Conservation (phyloP, 108 stramenopile genomes). For the Craspedostauros australis region DNA sequence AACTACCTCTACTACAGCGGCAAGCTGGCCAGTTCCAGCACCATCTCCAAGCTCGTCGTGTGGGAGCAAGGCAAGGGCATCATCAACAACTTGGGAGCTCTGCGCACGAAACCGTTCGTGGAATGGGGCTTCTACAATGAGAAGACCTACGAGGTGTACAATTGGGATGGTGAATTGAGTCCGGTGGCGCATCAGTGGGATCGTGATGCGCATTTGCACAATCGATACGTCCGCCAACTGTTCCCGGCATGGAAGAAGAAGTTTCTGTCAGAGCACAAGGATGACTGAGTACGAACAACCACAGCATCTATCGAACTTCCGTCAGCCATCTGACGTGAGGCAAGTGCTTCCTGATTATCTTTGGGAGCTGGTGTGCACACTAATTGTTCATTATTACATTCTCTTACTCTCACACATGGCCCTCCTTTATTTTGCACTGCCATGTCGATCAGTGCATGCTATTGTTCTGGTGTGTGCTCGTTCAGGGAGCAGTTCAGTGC, state of each 20-base stretch:
- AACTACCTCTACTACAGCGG: slow-evolving; percentile 74
- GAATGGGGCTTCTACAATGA: slow-evolving; percentile 70
- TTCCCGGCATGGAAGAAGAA: neutral
- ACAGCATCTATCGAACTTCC: no score
- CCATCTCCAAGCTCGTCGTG: slow-evolving; percentile 53
- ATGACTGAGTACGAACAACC: neutral
- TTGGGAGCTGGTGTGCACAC: neutral
- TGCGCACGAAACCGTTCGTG: slow-evolving; percentile 49
- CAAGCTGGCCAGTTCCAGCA: slow-evolving; percentile 36
- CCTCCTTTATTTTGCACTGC: neutral
- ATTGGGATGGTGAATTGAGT: slow-evolving; percentile 68
- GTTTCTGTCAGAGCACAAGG: neutral
- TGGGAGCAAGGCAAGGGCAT: slow-evolving; percentile 78
- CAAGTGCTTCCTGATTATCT: neutral
- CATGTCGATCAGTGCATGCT: neutral
- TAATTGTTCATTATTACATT: neutral
- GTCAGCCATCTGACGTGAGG: no score
- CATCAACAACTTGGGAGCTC: slow-evolving; percentile 77
- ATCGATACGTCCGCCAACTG: neutral
- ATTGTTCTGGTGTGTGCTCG: neutral
- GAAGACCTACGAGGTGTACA: slow-evolving; percentile 48
- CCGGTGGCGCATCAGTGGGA: slow-evolving; percentile 86
- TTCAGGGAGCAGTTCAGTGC: no score
- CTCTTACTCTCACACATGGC: neutral
- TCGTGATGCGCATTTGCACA: slow-evolving; percentile 57